These are phyloP conservation scores for Daldinia decipiens DNA, from an alignment of 495 filamentous ascomycete genomes.

Conservation along the genomic window DNA sequence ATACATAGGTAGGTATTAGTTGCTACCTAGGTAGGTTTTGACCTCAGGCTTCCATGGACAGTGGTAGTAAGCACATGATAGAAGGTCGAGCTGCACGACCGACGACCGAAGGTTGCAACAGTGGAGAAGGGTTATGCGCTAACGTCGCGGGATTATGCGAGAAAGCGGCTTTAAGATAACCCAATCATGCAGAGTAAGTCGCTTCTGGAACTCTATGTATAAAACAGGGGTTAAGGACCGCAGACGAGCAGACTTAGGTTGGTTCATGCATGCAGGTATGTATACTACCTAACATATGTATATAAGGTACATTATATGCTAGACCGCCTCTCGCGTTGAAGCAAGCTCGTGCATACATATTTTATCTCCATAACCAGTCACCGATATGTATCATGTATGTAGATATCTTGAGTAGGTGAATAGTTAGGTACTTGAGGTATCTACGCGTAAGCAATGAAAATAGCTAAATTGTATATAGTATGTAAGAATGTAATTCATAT, in stretches of 20 bases:
- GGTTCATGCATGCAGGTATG: not conserved
- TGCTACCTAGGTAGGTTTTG: not conserved
- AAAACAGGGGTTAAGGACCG: conserved; percentile 4
- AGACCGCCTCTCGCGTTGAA: not conserved
- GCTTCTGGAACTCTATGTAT: conserved; percentile 21
- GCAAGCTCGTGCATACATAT: not conserved
- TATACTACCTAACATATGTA: not conserved
- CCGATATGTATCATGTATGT: not conserved
- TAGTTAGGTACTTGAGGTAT: not conserved
- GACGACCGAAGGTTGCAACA: conserved; percentile 7
- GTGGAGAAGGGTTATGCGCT: conserved; percentile 40
- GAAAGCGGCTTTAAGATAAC: conserved; percentile 28
- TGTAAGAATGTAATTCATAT: conserved; percentile 8
- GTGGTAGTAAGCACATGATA: conserved; percentile 5
- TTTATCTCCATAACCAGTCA: conserved; percentile 1
- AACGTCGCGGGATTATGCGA: conserved; percentile 39
- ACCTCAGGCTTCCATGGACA: not conserved
- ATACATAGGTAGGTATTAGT: not conserved
- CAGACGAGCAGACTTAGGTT: not conserved
- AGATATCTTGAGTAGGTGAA: not conserved
- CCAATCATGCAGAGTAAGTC: conserved; percentile 37
- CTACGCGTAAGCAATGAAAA: not conserved
- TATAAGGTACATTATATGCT: not conserved
- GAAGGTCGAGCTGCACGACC: conserved; percentile 7
- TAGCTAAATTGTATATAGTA: not conserved